Evolutionary conservation across 2,329 filamentous ascomycete species (phyloP).

Genomic region (Colletotrichum euphorbiae): DNA sequence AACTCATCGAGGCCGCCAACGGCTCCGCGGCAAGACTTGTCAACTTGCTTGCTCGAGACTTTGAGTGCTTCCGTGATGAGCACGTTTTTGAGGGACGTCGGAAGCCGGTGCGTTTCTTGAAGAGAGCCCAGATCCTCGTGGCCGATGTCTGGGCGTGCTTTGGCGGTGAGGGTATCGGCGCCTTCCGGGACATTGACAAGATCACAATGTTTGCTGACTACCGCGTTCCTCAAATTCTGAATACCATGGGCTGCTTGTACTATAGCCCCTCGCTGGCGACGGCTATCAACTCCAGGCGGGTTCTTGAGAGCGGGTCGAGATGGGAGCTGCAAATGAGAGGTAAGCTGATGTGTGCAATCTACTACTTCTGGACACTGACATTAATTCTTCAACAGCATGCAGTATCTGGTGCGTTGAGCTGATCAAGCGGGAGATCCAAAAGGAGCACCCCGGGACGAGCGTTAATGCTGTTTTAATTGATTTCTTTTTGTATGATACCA

Average conservation of each 20-base stretch:
- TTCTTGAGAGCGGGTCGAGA: constrained; percentile 76
- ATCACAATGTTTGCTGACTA: constrained; percentile 99
- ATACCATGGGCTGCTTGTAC: constrained; percentile 82
- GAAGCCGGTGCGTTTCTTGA: constrained; percentile 82
- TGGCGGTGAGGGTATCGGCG: constrained; percentile 80
- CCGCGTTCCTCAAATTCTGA: constrained; percentile 92
- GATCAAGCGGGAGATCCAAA: constrained; percentile 82
- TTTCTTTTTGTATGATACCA: constrained; percentile 95
- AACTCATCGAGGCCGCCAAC: constrained; percentile 79
- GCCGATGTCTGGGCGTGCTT: constrained; percentile 98
- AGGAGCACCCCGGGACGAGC: constrained; percentile 75
- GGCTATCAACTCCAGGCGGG: constrained; percentile 72
- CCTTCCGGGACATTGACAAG: constrained; percentile 90
- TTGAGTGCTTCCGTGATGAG: constrained; percentile 88
- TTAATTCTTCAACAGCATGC: constrained; percentile 66
- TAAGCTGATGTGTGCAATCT: constrained; percentile 49
- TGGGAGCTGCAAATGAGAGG: constrained; percentile 92
- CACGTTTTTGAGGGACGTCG: constrained; percentile 77
- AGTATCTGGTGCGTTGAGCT: constrained; percentile 98
- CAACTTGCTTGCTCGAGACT: constrained; percentile 84
- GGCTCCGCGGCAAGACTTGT: constrained; percentile 86
- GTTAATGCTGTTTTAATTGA: constrained; percentile 94
- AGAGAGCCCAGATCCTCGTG: constrained; percentile 94
- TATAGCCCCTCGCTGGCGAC: constrained; percentile 85
- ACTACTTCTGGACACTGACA: not conserved